Evolutionary conservation across 306 rosid species (phyloP).

Genomic region (Sphenostylis stenocarpa): DNA sequence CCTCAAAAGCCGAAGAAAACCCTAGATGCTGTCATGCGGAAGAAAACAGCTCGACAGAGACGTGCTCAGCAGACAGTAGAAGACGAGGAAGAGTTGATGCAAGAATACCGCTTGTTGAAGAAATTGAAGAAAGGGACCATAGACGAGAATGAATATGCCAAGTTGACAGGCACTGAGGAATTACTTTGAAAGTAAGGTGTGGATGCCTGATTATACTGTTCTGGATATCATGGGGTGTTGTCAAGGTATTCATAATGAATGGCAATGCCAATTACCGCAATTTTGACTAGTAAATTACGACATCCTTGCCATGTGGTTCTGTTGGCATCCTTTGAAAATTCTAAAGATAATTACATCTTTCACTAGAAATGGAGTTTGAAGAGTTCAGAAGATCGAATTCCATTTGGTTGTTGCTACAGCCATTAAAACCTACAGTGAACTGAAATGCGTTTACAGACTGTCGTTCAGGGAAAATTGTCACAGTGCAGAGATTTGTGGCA

Average conservation of each 20-base stretch:
- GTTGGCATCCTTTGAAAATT: conserved; percentile 19
- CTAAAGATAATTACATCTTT: conserved; percentile 15
- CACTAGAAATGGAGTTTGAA: not conserved
- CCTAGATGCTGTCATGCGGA: conserved; percentile 46
- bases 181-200: conserved; percentile 49
- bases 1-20: conserved; percentile 51
- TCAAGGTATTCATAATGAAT: not conserved
- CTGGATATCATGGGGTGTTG: conserved; percentile 11
- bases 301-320: conserved; percentile 27
- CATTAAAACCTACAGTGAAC: conserved; percentile 10
- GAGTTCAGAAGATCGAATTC: conserved; percentile 13
- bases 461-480: conserved; percentile 6
- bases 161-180: conserved; percentile 82
- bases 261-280: conserved; percentile 1
- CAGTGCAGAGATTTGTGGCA: conserved; percentile 14
- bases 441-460: not conserved
- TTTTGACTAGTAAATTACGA: not conserved
- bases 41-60: conserved; percentile 88
- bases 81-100: conserved; percentile 80
- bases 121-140: conserved; percentile 85
- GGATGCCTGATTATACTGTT: conserved; percentile 24
- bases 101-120: conserved; percentile 79
- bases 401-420: not conserved
- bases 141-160: conserved; percentile 70
- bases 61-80: conserved; percentile 79